phyloP scores from a whole-genome alignment of 2,329 filamentous ascomycete species.

The Endothia cerciana region DNA sequence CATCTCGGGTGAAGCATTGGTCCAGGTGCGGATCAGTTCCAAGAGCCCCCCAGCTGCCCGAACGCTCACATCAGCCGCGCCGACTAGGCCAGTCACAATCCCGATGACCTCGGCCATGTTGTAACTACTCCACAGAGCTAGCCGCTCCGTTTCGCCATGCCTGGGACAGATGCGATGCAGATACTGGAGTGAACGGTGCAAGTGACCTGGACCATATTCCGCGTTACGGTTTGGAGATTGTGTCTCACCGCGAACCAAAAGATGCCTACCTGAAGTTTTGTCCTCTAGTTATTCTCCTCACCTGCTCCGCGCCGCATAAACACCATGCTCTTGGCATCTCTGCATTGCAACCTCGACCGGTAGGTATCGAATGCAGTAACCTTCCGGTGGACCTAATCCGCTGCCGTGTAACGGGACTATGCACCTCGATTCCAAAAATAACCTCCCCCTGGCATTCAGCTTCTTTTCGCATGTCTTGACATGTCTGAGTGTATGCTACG shows the following conservation, averaged over 20 bases:
- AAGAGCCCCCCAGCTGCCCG: neutral
- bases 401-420: neutral
- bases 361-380: neutral
- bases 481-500: neutral
- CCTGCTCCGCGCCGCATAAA: neutral
- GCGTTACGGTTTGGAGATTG: too few species aligned
- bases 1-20: neutral
- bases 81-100: neutral
- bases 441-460: neutral
- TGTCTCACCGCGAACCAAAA: too few species aligned
- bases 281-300: too few species aligned
- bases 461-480: neutral
- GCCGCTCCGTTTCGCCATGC: neutral
- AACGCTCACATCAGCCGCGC: neutral
- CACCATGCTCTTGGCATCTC: neutral
- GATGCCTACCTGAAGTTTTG: too few species aligned
- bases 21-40: neutral
- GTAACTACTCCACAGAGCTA: neutral
- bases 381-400: neutral
- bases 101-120: neutral
- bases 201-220: too few species aligned
- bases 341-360: neutral
- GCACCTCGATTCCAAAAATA: neutral
- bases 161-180: too few species aligned
- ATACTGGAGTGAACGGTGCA: neutral